Evolutionary conservation across 306 rosid species (phyloP).

Genomic region (Rosa lucieae): DNA sequence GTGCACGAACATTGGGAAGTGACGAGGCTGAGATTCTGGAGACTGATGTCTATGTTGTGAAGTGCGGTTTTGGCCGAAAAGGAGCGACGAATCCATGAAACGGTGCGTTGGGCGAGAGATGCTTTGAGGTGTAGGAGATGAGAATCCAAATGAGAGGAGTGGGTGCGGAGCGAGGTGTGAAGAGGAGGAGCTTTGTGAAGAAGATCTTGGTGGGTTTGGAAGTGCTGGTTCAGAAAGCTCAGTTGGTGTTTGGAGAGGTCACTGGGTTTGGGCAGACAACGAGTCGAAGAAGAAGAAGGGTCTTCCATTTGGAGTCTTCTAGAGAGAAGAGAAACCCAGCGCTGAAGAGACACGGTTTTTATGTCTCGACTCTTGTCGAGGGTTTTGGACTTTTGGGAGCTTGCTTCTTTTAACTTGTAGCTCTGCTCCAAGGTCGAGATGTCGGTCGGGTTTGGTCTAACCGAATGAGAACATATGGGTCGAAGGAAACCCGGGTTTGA

Average conservation of each 20-base stretch:
- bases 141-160: constrained; percentile 44
- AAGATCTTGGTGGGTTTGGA: constrained; percentile 43
- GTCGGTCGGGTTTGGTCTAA: not conserved
- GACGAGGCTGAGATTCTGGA: constrained; percentile 53
- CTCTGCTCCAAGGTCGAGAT: no score
- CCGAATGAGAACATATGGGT: not conserved
- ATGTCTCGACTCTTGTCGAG: no score
- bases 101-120: constrained; percentile 35
- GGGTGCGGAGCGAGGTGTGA: constrained; percentile 30
- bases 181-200: constrained; percentile 33
- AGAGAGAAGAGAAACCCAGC: not conserved
- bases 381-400: not conserved
- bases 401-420: not conserved
- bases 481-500: no score
- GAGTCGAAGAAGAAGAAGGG: not conserved
- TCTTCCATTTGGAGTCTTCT: not conserved
- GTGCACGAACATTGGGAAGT: constrained; percentile 48
- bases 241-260: constrained; percentile 48
- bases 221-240: constrained; percentile 49
- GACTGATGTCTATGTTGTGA: constrained; percentile 32
- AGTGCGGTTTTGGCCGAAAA: constrained; percentile 41
- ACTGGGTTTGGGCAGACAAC: constrained; percentile 30
- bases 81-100: constrained; percentile 62
- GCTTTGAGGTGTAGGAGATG: constrained; percentile 27
- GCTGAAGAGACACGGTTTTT: not conserved